phyloP scores from a whole-genome alignment of 371 early-diverging fungal genomes.

The Smittium mucronatum region DNA sequence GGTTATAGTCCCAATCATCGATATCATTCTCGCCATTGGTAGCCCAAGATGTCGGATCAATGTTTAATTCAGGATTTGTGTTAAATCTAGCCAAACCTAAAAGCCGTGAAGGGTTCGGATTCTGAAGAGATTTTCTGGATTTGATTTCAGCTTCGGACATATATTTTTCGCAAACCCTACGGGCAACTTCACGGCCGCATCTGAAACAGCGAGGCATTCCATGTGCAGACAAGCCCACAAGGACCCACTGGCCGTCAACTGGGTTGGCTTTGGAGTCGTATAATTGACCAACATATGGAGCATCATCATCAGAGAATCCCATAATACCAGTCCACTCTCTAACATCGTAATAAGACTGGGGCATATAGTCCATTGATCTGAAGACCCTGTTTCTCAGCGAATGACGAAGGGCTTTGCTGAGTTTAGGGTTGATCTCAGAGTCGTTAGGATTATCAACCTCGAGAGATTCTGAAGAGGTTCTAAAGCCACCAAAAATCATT shows the following conservation, averaged over 20 bases:
- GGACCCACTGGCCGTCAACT: conserved; percentile 8
- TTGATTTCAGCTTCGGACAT: neutral
- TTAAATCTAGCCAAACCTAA: neutral
- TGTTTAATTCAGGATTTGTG: neutral
- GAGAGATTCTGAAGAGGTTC: neutral
- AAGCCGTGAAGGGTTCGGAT: neutral
- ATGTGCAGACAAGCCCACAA: conserved; percentile 7
- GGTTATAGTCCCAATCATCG: conserved; percentile 6
- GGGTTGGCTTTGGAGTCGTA: neutral
- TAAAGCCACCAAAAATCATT: conserved; percentile 14
- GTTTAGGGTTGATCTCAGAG: conserved; percentile 3
- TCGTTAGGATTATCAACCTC: conserved; percentile 11
- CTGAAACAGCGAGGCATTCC: conserved; percentile 14
- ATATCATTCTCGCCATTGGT: conserved; percentile 1
- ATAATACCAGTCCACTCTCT: conserved; percentile 16
- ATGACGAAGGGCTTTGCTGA: conserved; percentile 1
- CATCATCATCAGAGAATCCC: conserved; percentile 11
- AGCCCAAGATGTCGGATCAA: neutral
- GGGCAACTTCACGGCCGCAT: conserved; percentile 10
- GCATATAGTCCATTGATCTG: neutral
- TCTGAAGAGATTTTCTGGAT: neutral
- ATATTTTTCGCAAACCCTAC: conserved; percentile 6
- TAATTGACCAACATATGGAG: conserved; percentile 16
- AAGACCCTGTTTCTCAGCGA: neutral
- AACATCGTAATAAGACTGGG: conserved; percentile 1